Evolutionary conservation across 2,329 filamentous ascomycete genomes (phyloP), one percentile per base, ranked within the genome.

Genomic region (Ophiostoma sp.): DNA sequence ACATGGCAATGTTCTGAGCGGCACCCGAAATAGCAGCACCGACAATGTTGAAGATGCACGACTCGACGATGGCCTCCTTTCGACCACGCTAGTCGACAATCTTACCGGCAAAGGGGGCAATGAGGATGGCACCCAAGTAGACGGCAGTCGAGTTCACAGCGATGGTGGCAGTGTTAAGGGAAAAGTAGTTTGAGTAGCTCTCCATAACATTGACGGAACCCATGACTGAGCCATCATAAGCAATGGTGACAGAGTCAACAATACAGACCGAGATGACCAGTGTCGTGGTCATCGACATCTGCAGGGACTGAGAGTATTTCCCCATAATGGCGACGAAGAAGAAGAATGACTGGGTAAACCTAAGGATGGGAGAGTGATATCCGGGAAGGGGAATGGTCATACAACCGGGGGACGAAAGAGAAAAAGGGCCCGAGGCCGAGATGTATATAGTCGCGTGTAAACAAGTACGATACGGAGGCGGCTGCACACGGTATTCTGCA

Each of bases 211-310:
- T 78, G 62, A 79, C 69, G 44, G 71, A 73, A 55, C 75, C 75
- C 76, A 79, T 78, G 18, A 77, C 60, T 14, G 75, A 76, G 63
- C 73, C 72, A 68, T 78, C 75, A 66, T 75, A 77, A n/a, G 74
- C 76, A 44, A 75, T 71, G 40, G 70, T 71, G 60, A 71, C 68
- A 3, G 70, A 71, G 62, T 71, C 70, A 5, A 63, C 66, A 18
- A 71, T 67, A 18, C 70, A 71, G 8, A 71, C 70, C 7, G 68
- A 69, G 38, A 71, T 67, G 8, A 76, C 72, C 41, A 74, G 44
- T 7, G 70, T 69, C 0, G 73, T 74, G 38, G 69, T 71, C 41
- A 71, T 36, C 67, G 69, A 69, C 71, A 73, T 72, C 38, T 67
- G 67, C 52, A 69, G 52, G 16, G 70, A 69, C 64, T 68, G 55